These are phyloP conservation scores for Trichosporon asahii DNA, from an alignment of 1,284 basidiomycete genomes.

Conservation along the genomic window DNA sequence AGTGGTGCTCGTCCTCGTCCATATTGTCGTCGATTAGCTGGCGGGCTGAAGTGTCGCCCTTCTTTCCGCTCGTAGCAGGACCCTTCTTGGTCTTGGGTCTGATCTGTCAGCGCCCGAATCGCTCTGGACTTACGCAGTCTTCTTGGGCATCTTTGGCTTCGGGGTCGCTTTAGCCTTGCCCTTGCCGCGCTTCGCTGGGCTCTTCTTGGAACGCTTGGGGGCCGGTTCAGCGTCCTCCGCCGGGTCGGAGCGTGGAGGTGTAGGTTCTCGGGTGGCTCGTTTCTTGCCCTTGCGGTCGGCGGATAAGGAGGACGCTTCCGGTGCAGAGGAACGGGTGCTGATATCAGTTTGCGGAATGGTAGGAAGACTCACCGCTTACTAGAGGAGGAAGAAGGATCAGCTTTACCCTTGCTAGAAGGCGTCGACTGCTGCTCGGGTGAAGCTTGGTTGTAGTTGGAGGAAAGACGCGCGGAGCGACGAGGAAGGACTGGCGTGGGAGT, in stretches of 20 bases:
- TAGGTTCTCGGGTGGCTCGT: conserved; percentile 27
- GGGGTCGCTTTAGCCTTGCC: conserved; percentile 34
- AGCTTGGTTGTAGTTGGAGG: conserved; percentile 21
- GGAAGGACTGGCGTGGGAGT: conserved; percentile 7
- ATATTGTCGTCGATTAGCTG: conserved; percentile 62
- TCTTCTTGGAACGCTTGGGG: conserved; percentile 23
- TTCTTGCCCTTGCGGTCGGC: conserved; percentile 48
- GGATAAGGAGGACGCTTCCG: conserved; percentile 11
- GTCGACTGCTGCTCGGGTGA: conserved; percentile 20
- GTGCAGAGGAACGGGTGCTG: neutral
- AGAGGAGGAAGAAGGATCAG: conserved; percentile 13
- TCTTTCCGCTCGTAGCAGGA: conserved; percentile 35
- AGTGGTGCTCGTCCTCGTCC: conserved; percentile 58
- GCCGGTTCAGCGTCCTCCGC: conserved; percentile 25
- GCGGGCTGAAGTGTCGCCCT: conserved; percentile 48
- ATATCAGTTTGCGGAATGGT: neutral
- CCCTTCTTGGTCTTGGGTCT: conserved; percentile 37
- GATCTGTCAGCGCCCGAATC: neutral
- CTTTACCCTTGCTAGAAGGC: conserved; percentile 30
- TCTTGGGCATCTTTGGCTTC: conserved; percentile 45
- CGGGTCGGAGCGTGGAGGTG: conserved; percentile 17
- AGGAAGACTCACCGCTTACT: conserved; percentile 26
- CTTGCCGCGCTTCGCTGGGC: conserved; percentile 24
- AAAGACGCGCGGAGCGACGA: conserved; percentile 41
- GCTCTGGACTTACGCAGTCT: conserved; percentile 30